These are phyloP conservation scores for Cicer pinnatifidum DNA, from an alignment of 306 rosid genomes.

Conservation along the genomic window DNA sequence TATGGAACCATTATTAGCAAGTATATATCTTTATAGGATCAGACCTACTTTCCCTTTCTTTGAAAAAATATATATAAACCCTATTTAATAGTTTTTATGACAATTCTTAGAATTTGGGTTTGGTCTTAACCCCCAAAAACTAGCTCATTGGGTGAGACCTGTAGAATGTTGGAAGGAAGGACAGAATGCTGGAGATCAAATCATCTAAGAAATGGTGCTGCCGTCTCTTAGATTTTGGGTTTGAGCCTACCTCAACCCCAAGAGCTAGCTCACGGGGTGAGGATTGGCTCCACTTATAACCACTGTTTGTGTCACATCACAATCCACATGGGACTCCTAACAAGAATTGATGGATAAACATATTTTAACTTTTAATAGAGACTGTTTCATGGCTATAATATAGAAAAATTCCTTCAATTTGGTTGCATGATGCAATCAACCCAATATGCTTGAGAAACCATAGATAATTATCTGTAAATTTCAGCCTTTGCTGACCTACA, in stretches of 20 bases:
- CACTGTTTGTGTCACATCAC: too few species aligned
- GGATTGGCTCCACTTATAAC: not conserved
- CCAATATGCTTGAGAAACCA: too few species aligned
- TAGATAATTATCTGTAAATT: not conserved
- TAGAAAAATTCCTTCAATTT: conserved; percentile 16
- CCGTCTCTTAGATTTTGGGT: not conserved
- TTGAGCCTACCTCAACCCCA: not conserved
- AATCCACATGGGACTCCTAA: too few species aligned
- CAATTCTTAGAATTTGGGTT: not conserved
- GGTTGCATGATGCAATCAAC: not conserved
- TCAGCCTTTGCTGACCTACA: not conserved
- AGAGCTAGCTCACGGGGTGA: not conserved
- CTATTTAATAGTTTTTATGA: not conserved
- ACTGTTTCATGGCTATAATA: not conserved
- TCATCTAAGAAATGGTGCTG: not conserved
- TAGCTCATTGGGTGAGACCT: not conserved
- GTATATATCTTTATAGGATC: conserved; percentile 19
- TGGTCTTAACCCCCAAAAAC: not conserved
- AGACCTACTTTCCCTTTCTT: not conserved
- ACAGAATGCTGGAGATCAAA: not conserved
- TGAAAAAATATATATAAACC: not conserved
- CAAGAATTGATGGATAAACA: not conserved
- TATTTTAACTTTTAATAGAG: not conserved
- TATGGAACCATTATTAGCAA: conserved; percentile 32
- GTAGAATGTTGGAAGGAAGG: not conserved